Evolutionary conservation across 257 asterid species (phyloP).

Genomic region (Salvia miltiorrhiza): DNA sequence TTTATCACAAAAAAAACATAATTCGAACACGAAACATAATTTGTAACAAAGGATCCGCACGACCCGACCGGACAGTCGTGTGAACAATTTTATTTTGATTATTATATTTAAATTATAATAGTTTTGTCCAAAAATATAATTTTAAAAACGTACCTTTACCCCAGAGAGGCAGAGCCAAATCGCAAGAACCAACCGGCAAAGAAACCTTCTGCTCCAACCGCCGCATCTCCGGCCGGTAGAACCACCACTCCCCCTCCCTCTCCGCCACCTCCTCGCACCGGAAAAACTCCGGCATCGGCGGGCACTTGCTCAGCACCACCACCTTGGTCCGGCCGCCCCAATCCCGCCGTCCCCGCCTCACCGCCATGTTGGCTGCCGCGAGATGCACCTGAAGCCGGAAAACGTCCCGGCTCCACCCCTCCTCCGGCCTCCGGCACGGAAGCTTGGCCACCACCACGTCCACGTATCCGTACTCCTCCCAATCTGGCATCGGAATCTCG

Average conservation of each 20-base stretch:
- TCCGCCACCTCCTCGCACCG: slow-evolving; percentile 65
- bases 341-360: slow-evolving; percentile 49
- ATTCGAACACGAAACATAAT: background rate
- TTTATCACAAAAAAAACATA: background rate
- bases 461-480: slow-evolving; percentile 29
- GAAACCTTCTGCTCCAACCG: slow-evolving; percentile 58
- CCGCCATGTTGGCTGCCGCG: slow-evolving; percentile 62
- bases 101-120: no score
- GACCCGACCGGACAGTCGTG: no score
- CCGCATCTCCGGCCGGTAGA: slow-evolving; percentile 44
- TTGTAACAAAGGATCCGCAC: no score
- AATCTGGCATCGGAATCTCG: slow-evolving; percentile 78
- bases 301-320: slow-evolving; percentile 63
- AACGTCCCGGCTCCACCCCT: slow-evolving; percentile 79
- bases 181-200: slow-evolving; percentile 86
- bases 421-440: slow-evolving; percentile 53
- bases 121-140: background rate
- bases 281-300: slow-evolving; percentile 81
- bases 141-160: slow-evolving; percentile 71
- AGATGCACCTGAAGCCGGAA: slow-evolving; percentile 76
- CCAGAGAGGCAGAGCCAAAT: slow-evolving; percentile 90
- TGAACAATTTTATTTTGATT: no score
- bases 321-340: slow-evolving; percentile 53
- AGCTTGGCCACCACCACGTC: slow-evolving; percentile 72
- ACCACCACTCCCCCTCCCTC: slow-evolving; percentile 90